Evolutionary conservation across 2,329 filamentous ascomycete genomes (phyloP).

Genomic region (Clonostachys byssicola): DNA sequence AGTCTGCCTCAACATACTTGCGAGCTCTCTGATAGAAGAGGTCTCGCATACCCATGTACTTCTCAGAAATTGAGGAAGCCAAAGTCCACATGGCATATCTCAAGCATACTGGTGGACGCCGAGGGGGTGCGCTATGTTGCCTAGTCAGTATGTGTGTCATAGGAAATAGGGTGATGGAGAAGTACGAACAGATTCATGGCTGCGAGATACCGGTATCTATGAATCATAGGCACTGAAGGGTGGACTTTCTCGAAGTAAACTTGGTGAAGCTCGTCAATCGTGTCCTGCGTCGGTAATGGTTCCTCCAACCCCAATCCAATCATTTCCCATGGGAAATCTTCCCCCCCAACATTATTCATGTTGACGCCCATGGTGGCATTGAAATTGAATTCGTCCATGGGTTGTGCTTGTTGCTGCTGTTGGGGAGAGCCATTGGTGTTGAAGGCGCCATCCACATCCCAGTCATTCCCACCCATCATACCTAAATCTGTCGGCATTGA

Average conservation of each 20-base stretch:
- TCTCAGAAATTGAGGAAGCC: constrained; percentile 81
- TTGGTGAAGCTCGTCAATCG: constrained; percentile 81
- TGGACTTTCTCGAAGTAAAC: constrained; percentile 92
- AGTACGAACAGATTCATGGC: constrained; percentile 72
- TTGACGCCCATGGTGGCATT: constrained; percentile 39
- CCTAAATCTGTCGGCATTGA: constrained; percentile 15
- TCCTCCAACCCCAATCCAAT: constrained; percentile 56
- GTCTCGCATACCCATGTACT: constrained; percentile 73
- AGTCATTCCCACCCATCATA: constrained; percentile 16
- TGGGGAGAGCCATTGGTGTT: constrained; percentile 24
- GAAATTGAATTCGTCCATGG: constrained; percentile 57
- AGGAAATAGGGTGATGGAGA: not conserved
- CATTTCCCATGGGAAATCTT: constrained; percentile 75
- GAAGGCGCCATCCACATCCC: constrained; percentile 51
- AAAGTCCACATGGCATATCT: constrained; percentile 96
- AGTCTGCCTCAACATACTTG: constrained; percentile 86
- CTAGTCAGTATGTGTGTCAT: constrained; percentile 5
- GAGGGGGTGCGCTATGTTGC: constrained; percentile 60
- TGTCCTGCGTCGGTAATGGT: constrained; percentile 53
- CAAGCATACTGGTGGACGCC: constrained; percentile 81
- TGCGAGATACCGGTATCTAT: constrained; percentile 80
- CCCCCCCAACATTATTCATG: constrained; percentile 42
- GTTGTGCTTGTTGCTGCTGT: constrained; percentile 22
- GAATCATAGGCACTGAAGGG: constrained; percentile 81
- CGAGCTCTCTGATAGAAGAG: constrained; percentile 87